Conservation (phyloP, 2,329 filamentous ascomycete species). For the Phoma sp. region DNA sequence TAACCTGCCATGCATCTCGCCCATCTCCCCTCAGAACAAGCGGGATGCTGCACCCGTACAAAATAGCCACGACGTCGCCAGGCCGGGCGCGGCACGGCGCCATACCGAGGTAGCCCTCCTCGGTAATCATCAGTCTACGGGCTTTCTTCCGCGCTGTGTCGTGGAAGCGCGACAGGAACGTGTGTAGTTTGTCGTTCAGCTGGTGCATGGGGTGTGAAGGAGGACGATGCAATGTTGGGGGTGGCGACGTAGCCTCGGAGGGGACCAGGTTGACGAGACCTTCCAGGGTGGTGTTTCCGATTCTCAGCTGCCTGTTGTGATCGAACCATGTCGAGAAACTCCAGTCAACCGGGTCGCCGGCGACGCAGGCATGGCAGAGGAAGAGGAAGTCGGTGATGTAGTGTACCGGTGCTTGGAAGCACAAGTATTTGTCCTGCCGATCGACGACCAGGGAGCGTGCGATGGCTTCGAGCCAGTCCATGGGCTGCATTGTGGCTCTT, state of each 20-base stretch:
- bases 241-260: neutral
- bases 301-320: constrained; percentile 25
- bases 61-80: constrained; percentile 41
- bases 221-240: constrained; percentile 21
- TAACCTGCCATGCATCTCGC: constrained; percentile 31
- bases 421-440: constrained; percentile 41
- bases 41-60: constrained; percentile 47
- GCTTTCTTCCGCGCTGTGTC: constrained; percentile 41
- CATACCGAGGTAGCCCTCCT: constrained; percentile 33
- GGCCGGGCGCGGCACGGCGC: constrained; percentile 35
- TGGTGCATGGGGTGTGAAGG: constrained; percentile 24
- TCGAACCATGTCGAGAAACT: constrained; percentile 39
- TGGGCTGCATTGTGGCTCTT: constrained; percentile 19
- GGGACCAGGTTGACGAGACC: constrained; percentile 20
- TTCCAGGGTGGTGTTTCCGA: constrained; percentile 27
- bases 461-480: constrained; percentile 30
- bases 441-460: constrained; percentile 37
- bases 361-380: constrained; percentile 32
- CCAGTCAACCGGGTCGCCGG: constrained; percentile 28
- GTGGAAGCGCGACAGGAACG: constrained; percentile 38
- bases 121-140: constrained; percentile 36
- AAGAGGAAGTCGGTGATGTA: constrained; percentile 37
- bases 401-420: constrained; percentile 30
- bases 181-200: constrained; percentile 26
- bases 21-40: constrained; percentile 34